These are phyloP conservation scores for Gossypium laxum DNA, from an alignment of 441 rosid genomes.

Conservation along the genomic window DNA sequence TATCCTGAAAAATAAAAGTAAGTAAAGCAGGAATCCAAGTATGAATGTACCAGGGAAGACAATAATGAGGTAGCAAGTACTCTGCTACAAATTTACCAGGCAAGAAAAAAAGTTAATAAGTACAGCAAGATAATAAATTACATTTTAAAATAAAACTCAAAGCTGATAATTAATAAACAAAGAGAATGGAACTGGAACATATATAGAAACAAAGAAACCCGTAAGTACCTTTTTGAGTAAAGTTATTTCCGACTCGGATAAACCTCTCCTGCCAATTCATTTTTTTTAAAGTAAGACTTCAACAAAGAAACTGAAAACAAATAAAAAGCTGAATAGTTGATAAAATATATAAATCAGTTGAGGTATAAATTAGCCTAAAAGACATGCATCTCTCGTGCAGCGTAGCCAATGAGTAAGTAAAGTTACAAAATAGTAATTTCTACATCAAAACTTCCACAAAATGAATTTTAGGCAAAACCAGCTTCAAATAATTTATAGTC, in stretches of 20 bases:
- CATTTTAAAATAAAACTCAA: not conserved
- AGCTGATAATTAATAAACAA: constrained; percentile 2
- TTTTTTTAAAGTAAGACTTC: constrained; percentile 17
- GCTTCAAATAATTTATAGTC: not conserved
- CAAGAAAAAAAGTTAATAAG: constrained; percentile 7
- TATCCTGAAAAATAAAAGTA: constrained; percentile 41
- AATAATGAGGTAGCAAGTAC: constrained; percentile 4
- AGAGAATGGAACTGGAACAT: constrained; percentile 7
- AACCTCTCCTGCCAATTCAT: constrained; percentile 70
- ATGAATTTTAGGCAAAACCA: not conserved
- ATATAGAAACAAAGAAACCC: constrained; percentile 5
- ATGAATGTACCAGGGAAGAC: not conserved
- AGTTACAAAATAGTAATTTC: not conserved
- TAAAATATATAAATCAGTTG: not conserved
- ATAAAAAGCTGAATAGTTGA: not conserved
- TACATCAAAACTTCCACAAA: not conserved
- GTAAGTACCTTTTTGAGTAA: constrained; percentile 65
- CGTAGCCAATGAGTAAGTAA: not conserved
- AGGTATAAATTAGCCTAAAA: not conserved
- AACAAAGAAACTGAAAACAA: constrained; percentile 3
- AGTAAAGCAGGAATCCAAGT: not conserved
- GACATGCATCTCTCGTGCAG: not conserved
- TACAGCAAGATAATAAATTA: not conserved
- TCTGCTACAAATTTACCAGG: constrained; percentile 7
- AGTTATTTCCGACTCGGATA: constrained; percentile 72